A percentile compares a stretch with the other conserved stretches of the same genome.
These are phyloP conservation scores for Solanum hybrid DNA, from an alignment of 305 asterid genomes.

Conservation along the genomic window DNA sequence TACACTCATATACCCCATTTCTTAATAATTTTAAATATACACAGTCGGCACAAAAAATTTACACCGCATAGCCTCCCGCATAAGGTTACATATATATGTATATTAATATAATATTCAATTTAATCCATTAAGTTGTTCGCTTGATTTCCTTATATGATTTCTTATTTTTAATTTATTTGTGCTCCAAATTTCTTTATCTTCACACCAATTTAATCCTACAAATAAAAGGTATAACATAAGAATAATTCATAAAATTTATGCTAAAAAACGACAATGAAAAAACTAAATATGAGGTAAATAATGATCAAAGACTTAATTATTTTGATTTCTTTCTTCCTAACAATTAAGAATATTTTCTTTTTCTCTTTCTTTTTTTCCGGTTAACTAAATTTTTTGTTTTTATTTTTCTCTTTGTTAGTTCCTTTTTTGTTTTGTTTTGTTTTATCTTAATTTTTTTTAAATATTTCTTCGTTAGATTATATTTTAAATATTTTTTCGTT, in stretches of 20 bases:
- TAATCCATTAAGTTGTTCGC: not conserved
- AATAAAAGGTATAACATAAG: too few species aligned
- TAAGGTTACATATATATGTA: not conserved
- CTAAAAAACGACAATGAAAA: not conserved
- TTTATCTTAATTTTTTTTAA: not conserved
- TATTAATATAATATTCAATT: too few species aligned
- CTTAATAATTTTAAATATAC: too few species aligned
- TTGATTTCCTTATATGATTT: too few species aligned
- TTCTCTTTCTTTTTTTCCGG: not conserved
- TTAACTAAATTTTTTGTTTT: not conserved
- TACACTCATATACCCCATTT: not conserved
- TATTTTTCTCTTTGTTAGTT: not conserved
- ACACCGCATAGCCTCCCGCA: not conserved
- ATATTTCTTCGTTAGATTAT: too few species aligned
- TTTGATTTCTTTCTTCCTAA: not conserved
- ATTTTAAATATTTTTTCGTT: too few species aligned
- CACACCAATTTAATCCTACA: not conserved
- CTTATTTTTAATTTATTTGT: too few species aligned
- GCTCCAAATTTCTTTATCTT: not conserved
- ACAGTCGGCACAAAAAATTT: not conserved
- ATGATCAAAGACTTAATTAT: not conserved
- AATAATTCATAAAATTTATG: not conserved
- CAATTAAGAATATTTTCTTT: too few species aligned
- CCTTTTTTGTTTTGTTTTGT: not conserved
- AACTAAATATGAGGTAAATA: too few species aligned